Evolutionary conservation across 306 rosid species (phyloP).

Genomic region (Quercus robur): DNA sequence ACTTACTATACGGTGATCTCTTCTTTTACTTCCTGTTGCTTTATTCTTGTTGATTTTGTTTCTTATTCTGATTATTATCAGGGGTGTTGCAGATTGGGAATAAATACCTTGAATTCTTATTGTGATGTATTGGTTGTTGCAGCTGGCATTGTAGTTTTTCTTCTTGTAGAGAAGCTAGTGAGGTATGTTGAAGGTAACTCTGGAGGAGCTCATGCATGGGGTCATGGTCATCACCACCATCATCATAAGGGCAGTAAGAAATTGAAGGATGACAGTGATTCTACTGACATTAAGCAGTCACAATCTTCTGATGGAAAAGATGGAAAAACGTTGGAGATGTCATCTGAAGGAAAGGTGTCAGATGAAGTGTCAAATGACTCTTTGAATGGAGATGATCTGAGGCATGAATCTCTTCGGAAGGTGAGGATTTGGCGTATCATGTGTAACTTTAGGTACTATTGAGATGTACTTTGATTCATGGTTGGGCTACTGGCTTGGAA

Average conservation of each 20-base stretch:
- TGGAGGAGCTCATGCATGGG: constrained; percentile 57
- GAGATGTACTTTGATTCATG: not conserved
- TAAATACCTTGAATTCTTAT: constrained; percentile 14
- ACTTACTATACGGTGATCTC: not conserved
- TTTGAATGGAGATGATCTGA: constrained; percentile 35
- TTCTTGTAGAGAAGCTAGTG: constrained; percentile 87
- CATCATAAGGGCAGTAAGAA: constrained; percentile 56
- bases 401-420: constrained; percentile 50
- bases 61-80: not conserved
- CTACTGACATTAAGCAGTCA: constrained; percentile 33
- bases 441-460: not conserved
- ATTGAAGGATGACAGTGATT: constrained; percentile 56
- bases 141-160: constrained; percentile 95
- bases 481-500: not conserved
- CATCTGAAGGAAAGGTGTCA: constrained; percentile 30
- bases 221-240: constrained; percentile 81
- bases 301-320: constrained; percentile 25
- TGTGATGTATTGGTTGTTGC: constrained; percentile 29
- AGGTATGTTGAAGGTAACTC: constrained; percentile 90
- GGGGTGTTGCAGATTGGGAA: constrained; percentile 15
- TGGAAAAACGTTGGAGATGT: constrained; percentile 22
- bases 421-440: constrained; percentile 33
- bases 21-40: constrained; percentile 8
- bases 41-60: constrained; percentile 1
- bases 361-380: constrained; percentile 28